Percentiles rank a stretch among this genome's conserved stretches.
These are phyloP conservation scores for Sclerotinia spermophila DNA, from an alignment of 2,329 filamentous ascomycete genomes.

Conservation along the genomic window DNA sequence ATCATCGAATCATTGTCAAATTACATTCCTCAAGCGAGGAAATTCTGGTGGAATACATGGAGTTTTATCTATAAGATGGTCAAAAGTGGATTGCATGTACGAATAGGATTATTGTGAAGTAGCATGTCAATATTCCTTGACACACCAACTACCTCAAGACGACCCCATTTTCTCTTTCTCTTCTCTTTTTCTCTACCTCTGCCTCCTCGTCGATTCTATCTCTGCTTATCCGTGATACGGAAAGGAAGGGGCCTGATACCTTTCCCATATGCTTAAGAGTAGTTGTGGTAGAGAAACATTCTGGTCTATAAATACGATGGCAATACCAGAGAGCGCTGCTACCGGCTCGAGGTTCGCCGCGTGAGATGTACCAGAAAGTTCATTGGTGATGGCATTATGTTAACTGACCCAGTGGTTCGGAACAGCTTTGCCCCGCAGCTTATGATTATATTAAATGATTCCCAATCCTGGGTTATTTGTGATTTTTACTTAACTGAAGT, in stretches of 20 bases:
- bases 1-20: neutral
- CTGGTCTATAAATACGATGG: neutral
- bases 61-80: neutral
- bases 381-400: neutral
- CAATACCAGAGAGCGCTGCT: neutral
- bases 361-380: no score
- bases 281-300: neutral
- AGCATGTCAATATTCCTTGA: neutral
- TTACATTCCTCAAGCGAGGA: neutral
- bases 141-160: neutral
- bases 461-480: neutral
- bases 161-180: neutral
- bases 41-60: neutral
- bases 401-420: neutral
- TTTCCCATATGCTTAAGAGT: neutral
- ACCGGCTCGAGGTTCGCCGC: neutral
- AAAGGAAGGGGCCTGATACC: neutral
- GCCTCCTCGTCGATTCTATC: neutral
- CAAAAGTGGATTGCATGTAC: neutral
- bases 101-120: neutral
- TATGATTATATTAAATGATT: neutral
- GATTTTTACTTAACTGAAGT: neutral
- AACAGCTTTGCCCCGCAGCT: neutral
- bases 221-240: neutral
- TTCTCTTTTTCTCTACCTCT: neutral